Evolutionary conservation across 805 yeast genomes (phyloP), one percentile per base, ranked within the genome.

Genomic region (Zygoascus biomembranicola): DNA sequence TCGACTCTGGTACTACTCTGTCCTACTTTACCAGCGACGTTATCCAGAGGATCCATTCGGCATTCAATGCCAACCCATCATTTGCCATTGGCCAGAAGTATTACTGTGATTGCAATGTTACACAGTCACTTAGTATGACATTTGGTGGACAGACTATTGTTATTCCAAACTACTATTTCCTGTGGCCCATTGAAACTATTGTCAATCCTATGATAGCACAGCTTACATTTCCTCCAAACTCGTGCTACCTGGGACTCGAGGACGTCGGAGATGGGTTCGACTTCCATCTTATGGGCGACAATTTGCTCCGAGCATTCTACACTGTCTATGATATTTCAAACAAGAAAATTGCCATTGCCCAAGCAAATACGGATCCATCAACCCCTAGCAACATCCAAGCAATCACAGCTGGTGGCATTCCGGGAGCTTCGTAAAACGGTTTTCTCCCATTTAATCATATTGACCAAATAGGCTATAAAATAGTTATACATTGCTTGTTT

Each of bases 241-340:
- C 69, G 19, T 68, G 72, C 59, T 68, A 68, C 56, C 51, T 68
- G 43, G 69, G 69, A 16, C 53, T 68, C 31, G 71, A 68, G 57
- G 56, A 54, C 50, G 48, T 69, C 61, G 51, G 69, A 63, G 35
- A 49, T 53, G 55, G 67, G 70, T 60, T 64, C 59, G 61, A 70
- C 52, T 58, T 66, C 32, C 62, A 74, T 16, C 69, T 81, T 45
- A 67, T 85, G 43, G 90, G 90, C n/a, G 87, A 82, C 64, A 77
- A 76, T 55, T 69, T 84, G 57, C 68, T 85, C 57, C 73, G 84
- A 54, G 74, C 77, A 49, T 80, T 81, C 47, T 85, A 84, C 65
- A 69, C 79, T 26, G 87, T 82, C 13, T 81, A 77, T 65, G 86
- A 85, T 63, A 68, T 82, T 55, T 84, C 81, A 26, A 76, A 74